A percentile compares a stretch with the other conserved stretches of the same genome.
Conservation (phyloP, 441 rosid genomes). For the Brassica balearica region DNA sequence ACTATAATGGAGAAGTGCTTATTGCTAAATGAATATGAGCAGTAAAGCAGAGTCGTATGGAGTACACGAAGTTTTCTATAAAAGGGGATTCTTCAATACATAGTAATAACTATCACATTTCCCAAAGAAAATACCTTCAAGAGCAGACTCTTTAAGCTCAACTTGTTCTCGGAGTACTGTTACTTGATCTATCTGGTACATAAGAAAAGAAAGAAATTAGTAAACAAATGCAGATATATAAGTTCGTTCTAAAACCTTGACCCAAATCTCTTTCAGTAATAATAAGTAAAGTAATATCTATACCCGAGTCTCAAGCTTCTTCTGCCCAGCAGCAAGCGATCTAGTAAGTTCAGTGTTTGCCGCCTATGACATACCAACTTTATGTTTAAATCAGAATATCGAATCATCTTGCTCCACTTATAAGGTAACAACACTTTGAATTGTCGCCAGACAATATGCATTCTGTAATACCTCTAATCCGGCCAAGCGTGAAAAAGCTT, state of each 20-base stretch:
- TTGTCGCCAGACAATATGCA: not conserved
- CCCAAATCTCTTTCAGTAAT: no score
- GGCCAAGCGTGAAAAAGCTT: conserved; percentile 75
- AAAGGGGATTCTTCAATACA: not conserved
- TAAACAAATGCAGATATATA: conserved; percentile 17
- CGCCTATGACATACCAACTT: conserved; percentile 65
- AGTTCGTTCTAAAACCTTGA: conserved; percentile 13
- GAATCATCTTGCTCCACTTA: conserved; percentile 12
- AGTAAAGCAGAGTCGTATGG: not conserved
- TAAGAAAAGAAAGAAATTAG: conserved; percentile 31
- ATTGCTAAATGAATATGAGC: conserved; percentile 10
- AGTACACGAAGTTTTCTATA: no score
- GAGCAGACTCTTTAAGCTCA: conserved; percentile 70
- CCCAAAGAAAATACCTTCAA: conserved; percentile 60
- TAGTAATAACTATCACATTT: not conserved
- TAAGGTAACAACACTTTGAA: not conserved
- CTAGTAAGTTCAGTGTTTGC: conserved; percentile 90
- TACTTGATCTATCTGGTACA: conserved; percentile 68
- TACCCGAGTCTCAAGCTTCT: conserved; percentile 92
- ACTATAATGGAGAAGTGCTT: not conserved
- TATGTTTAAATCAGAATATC: not conserved
- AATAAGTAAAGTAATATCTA: conserved; percentile 20
- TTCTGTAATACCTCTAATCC: conserved; percentile 74
- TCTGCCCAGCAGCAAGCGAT: conserved; percentile 78
- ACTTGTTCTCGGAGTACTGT: conserved; percentile 69